Percentiles rank a stretch among this genome's conserved stretches.
These are phyloP conservation scores for Heterobasidion irregulare DNA, from an alignment of 1,284 basidiomycete species.

Conservation along the genomic window DNA sequence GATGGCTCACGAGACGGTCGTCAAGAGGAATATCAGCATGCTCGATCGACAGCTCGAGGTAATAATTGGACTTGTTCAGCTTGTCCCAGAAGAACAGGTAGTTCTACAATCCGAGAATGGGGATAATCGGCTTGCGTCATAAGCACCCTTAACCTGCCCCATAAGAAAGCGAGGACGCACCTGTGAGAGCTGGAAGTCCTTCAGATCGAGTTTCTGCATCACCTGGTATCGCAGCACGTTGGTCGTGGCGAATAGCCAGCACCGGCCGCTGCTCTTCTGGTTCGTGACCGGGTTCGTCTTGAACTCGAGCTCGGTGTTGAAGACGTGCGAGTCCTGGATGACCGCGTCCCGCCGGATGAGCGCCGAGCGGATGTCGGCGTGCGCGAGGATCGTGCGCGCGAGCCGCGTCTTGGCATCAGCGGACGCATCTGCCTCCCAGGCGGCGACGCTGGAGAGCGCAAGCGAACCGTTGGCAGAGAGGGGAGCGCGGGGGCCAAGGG, in stretches of 20 bases:
- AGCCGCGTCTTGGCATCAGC: conserved; percentile 63
- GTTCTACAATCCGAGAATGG: conserved; percentile 42
- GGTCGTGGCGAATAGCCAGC: conserved; percentile 91
- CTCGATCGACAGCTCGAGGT: conserved; percentile 83
- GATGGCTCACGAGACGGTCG: conserved; percentile 72
- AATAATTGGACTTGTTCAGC: conserved; percentile 93
- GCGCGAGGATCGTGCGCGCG: conserved; percentile 75
- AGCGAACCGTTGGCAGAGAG: conserved; percentile 46
- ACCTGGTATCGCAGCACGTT: conserved; percentile 82
- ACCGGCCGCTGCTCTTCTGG: conserved; percentile 82
- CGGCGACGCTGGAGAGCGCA: conserved; percentile 43
- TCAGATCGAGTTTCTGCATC: conserved; percentile 80
- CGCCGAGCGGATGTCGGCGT: conserved; percentile 60
- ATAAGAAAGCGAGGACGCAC: conserved; percentile 24
- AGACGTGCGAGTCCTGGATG: conserved; percentile 72
- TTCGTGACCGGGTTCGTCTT: conserved; percentile 76
- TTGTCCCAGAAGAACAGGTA: conserved; percentile 96
- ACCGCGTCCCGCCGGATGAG: conserved; percentile 59
- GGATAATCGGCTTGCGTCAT: too few relatives aligned
- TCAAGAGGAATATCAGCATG: conserved; percentile 77
- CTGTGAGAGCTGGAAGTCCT: conserved; percentile 87
- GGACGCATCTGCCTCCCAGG: conserved; percentile 58
- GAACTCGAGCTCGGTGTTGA: conserved; percentile 77
- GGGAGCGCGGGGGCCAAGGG: conserved; percentile 10
- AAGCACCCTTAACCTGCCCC: not conserved